phyloP scores from a whole-genome alignment of 371 early-diverging fungal species.

The Mucor plumbeus region DNA sequence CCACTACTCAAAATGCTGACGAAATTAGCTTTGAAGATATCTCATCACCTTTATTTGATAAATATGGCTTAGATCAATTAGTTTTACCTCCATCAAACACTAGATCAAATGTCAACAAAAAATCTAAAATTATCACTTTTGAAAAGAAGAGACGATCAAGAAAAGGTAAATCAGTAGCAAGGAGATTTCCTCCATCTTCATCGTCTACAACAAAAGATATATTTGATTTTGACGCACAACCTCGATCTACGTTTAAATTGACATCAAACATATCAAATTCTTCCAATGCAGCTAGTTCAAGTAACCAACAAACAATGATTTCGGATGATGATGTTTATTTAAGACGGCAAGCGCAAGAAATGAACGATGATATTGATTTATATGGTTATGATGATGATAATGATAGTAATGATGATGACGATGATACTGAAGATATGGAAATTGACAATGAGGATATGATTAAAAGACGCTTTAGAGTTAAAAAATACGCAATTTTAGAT shows the following conservation, averaged over 20 bases:
- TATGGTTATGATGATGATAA: not conserved
- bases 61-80: conserved; percentile 4
- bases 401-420: conserved; percentile 4
- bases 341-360: not conserved
- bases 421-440: not conserved
- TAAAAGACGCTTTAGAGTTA: not conserved
- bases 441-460: not conserved
- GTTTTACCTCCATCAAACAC: not conserved
- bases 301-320: not conserved
- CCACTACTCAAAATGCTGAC: not conserved
- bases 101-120: not conserved
- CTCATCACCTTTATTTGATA: not conserved
- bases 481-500: not conserved
- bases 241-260: not conserved
- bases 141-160: not conserved
- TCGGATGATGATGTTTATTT: not conserved
- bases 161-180: not conserved
- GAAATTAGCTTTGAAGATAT: not conserved
- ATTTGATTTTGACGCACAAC: conserved; percentile 14
- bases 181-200: not conserved
- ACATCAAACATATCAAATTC: not conserved
- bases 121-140: conserved; percentile 5
- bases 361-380: not conserved
- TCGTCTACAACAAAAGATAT: not conserved
- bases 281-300: not conserved